Base-by-base conservation (phyloP, 768 basidiomycete genomes). In the Boletus sensibilis region DNA sequence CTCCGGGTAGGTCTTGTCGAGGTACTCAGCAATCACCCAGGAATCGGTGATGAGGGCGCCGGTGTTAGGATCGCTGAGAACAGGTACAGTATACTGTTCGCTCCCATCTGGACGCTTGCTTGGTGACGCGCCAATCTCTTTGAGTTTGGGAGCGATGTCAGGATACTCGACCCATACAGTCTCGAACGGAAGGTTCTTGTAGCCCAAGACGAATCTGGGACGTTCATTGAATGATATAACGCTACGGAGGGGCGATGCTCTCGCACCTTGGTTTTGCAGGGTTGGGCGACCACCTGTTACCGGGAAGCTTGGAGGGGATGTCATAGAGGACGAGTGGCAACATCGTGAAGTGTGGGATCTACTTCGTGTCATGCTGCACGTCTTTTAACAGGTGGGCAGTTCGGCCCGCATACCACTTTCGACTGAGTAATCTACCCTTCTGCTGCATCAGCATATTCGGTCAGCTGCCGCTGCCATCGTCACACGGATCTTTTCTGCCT, bases 271-370 rank as follows among this genome's bases (percentile, higher is more conserved):
- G 63, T 54, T 70, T 79, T 57, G 67, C 72, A 6, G 72, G 63
- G 50, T 77, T 79, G 7, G 72, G 70, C 1, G 77, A 69, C 71
- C 71, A 77, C 3, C n/a, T 55, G 20, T 67, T 69, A 4, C 63
- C 68, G 0, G 72, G 67, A 9, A 68, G 51, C 5, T 66, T 65
- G 40, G 68, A 73, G 16, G 74, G 68, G 25, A 72, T 69, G 21
- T 78, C 77, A 29, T 74, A 76, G 53, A 78, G 64, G 50, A 66
- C 59, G 23, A 76, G 69, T 0, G 69, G 62, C 20, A 60, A 47
- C 69, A 70, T 70, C 4, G 27, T 38, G 35, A 16, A 23, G 12
- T 39, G 18, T 54, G 52, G 44, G 21, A n/a, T 33, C 7, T 25
- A 8, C 16, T 52, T 6, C 6, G n/a, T 23, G 25, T 33, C 20